These are phyloP conservation scores for Verticillium klebahnii DNA, from an alignment of 2,329 filamentous ascomycete genomes.

Conservation along the genomic window DNA sequence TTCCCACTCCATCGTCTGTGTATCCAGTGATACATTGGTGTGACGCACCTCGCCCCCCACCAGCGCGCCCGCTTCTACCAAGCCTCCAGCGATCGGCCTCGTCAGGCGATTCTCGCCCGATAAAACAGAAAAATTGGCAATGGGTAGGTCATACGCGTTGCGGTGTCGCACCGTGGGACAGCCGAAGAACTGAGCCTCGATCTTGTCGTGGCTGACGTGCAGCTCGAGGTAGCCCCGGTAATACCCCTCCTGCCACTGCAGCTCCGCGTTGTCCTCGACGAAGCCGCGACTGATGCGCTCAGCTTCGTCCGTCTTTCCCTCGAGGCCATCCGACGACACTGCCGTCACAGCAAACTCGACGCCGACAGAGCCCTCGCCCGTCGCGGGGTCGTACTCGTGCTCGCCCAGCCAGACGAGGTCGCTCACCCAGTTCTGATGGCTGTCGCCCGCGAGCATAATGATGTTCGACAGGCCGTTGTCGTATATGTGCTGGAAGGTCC, in stretches of 20 bases:
- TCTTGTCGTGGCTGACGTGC: slow-evolving; percentile 48
- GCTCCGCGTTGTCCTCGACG: slow-evolving; percentile 48
- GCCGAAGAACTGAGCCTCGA: slow-evolving; percentile 57
- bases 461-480: slow-evolving; percentile 60
- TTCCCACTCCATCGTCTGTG: slow-evolving; percentile 3
- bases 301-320: slow-evolving; percentile 49
- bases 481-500: slow-evolving; percentile 63
- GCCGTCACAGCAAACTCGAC: slow-evolving; percentile 65
- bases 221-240: slow-evolving; percentile 71
- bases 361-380: slow-evolving; percentile 51
- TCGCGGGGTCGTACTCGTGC: slow-evolving; percentile 45
- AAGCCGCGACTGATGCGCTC: slow-evolving; percentile 43
- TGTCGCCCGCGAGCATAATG: slow-evolving; percentile 68
- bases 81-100: slow-evolving; percentile 35
- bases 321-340: slow-evolving; percentile 55
- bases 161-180: slow-evolving; percentile 52
- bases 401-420: slow-evolving; percentile 56
- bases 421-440: slow-evolving; percentile 60
- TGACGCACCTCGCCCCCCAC: slow-evolving; percentile 37
- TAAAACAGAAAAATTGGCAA: slow-evolving; percentile 67
- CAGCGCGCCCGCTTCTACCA: slow-evolving; percentile 50
- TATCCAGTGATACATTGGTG: slow-evolving; percentile 47
- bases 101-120: slow-evolving; percentile 55
- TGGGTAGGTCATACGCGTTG: slow-evolving; percentile 59
- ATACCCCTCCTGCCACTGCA: slow-evolving; percentile 70